phyloP scores from a whole-genome alignment of 768 basidiomycete genomes.

The Boletus eberwhitei region DNA sequence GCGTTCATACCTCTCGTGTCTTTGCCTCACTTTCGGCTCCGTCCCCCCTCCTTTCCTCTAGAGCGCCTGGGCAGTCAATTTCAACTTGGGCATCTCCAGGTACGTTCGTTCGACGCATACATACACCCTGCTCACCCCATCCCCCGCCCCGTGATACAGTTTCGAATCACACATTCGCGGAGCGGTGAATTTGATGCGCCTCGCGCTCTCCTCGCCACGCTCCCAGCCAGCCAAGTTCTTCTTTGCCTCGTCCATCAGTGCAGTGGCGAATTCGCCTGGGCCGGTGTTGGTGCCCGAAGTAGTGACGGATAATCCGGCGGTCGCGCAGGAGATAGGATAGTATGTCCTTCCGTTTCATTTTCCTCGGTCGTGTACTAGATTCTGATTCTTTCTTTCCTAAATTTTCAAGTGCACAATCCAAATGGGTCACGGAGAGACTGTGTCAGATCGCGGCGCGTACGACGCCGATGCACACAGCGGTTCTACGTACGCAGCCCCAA shows the following conservation, averaged over 20 bases:
- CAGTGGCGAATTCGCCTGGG: conserved; percentile 21
- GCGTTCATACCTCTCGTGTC: background rate
- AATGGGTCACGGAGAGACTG: conserved; percentile 55
- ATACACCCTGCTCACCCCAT: conserved; percentile 6
- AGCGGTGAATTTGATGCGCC: conserved; percentile 47
- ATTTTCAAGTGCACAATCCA: conserved; percentile 30
- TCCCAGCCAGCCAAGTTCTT: conserved; percentile 39
- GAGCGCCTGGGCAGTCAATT: conserved; percentile 61
- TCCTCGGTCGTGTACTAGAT: background rate
- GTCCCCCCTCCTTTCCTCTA: conserved; percentile 6
- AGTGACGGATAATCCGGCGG: conserved; percentile 22
- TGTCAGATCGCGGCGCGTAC: conserved; percentile 39
- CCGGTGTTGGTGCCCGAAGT: conserved; percentile 20
- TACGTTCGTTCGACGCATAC: background rate
- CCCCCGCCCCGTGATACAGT: background rate
- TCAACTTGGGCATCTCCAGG: conserved; percentile 38
- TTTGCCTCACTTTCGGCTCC: background rate
- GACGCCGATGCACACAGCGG: conserved; percentile 19
- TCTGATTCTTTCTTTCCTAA: background rate
- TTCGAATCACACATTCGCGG: conserved; percentile 49
- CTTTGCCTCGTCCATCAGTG: conserved; percentile 50
- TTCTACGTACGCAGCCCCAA: conserved; percentile 17
- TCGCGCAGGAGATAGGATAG: conserved; percentile 35
- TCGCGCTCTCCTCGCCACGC: conserved; percentile 40
- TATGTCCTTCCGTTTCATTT: conserved; percentile 6